phyloP scores from a whole-genome alignment of 73 alveolate species.

The Effrenium voratum region DNA sequence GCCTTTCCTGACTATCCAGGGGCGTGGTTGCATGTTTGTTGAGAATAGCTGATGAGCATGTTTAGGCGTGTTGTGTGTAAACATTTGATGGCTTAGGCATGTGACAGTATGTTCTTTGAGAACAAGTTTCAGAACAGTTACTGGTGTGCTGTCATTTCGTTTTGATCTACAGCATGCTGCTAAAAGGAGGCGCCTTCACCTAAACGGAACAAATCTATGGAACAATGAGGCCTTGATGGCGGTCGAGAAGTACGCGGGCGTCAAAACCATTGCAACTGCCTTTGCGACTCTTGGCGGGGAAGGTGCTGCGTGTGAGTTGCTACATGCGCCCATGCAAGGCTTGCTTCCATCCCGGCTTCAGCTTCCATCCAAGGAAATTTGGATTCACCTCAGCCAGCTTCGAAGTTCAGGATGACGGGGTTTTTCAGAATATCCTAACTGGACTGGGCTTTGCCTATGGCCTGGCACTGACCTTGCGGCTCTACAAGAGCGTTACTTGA shows the following conservation, averaged over 20 bases:
- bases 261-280: slow-evolving; percentile 6
- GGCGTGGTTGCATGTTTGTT: too few relatives aligned
- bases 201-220: not conserved
- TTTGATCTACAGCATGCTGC: not conserved
- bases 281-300: not conserved
- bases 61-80: not conserved
- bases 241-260: slow-evolving; percentile 70
- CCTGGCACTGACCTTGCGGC: slow-evolving; percentile 35
- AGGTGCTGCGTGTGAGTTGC: too few relatives aligned
- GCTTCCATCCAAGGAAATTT: not conserved
- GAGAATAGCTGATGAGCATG: too few relatives aligned
- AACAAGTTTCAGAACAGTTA: not conserved
- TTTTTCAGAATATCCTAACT: not conserved
- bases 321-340: too few relatives aligned
- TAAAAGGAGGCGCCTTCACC: not conserved
- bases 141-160: not conserved
- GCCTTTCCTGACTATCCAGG: not conserved
- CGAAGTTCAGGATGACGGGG: not conserved
- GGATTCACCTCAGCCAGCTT: slow-evolving; percentile 14
- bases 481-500: not conserved
- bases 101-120: not conserved
- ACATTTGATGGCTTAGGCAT: not conserved
- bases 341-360: not conserved
- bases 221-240: not conserved
- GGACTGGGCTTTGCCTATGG: slow-evolving; percentile 46